Conservation (phyloP, 306 rosid genomes). For the Malus fusca region DNA sequence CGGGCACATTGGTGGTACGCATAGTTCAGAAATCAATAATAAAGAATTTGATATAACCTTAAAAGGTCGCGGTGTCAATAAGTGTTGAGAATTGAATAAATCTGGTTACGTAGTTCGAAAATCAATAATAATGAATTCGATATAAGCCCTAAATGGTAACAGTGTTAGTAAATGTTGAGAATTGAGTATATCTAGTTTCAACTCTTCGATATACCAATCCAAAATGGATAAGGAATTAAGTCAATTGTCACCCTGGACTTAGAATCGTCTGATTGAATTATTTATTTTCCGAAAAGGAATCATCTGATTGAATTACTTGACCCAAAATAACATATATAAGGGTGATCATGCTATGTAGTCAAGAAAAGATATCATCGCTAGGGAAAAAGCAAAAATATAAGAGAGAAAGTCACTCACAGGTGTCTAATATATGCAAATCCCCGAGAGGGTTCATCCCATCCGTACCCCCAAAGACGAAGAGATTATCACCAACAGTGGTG, state of each 20-base stretch:
- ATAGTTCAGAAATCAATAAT: neutral
- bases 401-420: conserved; percentile 52
- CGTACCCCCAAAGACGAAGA: conserved; percentile 92
- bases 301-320: neutral
- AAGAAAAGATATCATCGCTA: neutral
- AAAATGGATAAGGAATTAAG: neutral
- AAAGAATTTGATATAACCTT: neutral
- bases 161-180: neutral
- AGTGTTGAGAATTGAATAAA: neutral
- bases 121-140: neutral
- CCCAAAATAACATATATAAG: neutral
- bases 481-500: conserved; percentile 68
- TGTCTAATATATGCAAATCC: conserved; percentile 81
- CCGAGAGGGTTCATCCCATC: conserved; percentile 86
- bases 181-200: neutral
- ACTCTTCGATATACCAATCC: conserved; percentile 1
- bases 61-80: neutral
- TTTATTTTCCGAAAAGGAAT: neutral
- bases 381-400: neutral
- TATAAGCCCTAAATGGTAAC: neutral
- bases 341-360: neutral
- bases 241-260: neutral
- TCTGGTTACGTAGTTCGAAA: neutral
- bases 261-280: neutral
- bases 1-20: neutral